Conservation (phyloP, 78 protist genomes). For the Cavenderia fasciculata region DNA sequence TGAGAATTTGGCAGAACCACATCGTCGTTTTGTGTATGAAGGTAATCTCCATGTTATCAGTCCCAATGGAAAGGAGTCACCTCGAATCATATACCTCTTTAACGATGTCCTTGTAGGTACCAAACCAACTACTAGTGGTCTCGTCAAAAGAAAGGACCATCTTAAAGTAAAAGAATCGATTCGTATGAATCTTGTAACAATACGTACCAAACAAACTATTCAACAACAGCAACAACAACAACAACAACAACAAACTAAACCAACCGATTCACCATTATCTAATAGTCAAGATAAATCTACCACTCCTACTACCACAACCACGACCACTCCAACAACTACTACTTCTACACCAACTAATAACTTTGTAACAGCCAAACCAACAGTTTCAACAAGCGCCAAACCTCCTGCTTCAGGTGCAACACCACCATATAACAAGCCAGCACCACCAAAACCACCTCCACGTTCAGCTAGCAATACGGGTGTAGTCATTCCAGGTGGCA, state of each 20-base stretch:
- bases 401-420: not conserved
- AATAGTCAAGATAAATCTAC: not conserved
- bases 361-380: not conserved
- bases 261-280: not conserved
- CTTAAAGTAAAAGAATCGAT: conserved; percentile 67
- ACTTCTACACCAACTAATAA: not conserved
- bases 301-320: not conserved
- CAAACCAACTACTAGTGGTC: conserved; percentile 60
- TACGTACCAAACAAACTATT: not conserved
- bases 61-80: conserved; percentile 67
- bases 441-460: not conserved
- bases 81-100: conserved; percentile 45
- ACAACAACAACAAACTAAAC: not conserved
- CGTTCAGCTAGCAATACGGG: no score
- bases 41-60: conserved; percentile 34
- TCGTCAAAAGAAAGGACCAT: conserved; percentile 33
- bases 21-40: conserved; percentile 54
- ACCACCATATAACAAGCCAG: not conserved
- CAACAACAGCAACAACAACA: not conserved
- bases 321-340: conserved; percentile 24
- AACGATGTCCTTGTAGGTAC: conserved; percentile 68
- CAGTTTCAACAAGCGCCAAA: not conserved
- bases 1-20: conserved; percentile 65
- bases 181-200: conserved; percentile 50
- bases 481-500: no score